Percentiles rank a stretch among this genome's conserved stretches.
Evolutionary conservation across 345 rosid genomes (phyloP).

Genomic region (Pugionium cornutum): DNA sequence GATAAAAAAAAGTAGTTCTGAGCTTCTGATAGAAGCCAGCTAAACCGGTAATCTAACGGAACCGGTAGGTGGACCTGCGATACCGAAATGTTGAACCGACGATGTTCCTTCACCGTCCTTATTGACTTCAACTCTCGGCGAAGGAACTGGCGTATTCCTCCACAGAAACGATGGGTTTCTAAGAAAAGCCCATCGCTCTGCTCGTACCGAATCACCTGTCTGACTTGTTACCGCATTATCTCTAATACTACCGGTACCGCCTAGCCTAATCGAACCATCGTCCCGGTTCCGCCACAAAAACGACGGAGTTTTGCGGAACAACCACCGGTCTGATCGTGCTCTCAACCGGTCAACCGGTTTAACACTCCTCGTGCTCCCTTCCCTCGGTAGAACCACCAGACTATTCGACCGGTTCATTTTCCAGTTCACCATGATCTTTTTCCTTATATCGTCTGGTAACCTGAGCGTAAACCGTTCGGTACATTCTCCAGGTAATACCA

Average conservation of each 20-base stretch:
- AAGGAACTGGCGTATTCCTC: slow-evolving; percentile 50
- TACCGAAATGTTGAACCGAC: slow-evolving; percentile 35
- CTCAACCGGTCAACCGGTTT: slow-evolving; percentile 24
- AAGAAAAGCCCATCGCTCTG: slow-evolving; percentile 62
- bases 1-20: neutral
- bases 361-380: slow-evolving; percentile 54
- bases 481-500: slow-evolving; percentile 81
- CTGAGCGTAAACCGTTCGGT: slow-evolving; percentile 78
- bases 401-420: slow-evolving; percentile 67
- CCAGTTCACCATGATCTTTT: slow-evolving; percentile 62
- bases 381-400: slow-evolving; percentile 53
- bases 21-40: neutral
- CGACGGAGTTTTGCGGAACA: slow-evolving; percentile 39
- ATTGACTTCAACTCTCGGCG: slow-evolving; percentile 48
- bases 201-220: slow-evolving; percentile 35
- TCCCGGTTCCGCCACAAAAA: slow-evolving; percentile 38
- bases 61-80: slow-evolving; percentile 23
- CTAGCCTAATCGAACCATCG: slow-evolving; percentile 38
- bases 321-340: slow-evolving; percentile 39
- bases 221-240: slow-evolving; percentile 20
- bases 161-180: slow-evolving; percentile 50
- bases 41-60: slow-evolving; percentile 58
- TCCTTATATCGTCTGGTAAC: slow-evolving; percentile 72
- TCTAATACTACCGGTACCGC: slow-evolving; percentile 24
- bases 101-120: slow-evolving; percentile 37